These are phyloP conservation scores for Triticum aestivum DNA, from an alignment of 176 grass and related monocot genomes.

Conservation along the genomic window IWGSC_CS_RefSeq_v2.1 NC_057806.1:109044225-109044724, in stretches of 20 bases:
- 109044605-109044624: slow-evolving; percentile 81
- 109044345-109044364: slow-evolving; percentile 79
- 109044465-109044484: slow-evolving; percentile 81
- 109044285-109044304: slow-evolving; percentile 81
- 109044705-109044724: slow-evolving; percentile 75
- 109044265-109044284: slow-evolving; percentile 72
- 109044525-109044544: slow-evolving; percentile 73
- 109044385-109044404: slow-evolving; percentile 92
- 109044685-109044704: slow-evolving; percentile 82
- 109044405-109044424: slow-evolving; percentile 75
- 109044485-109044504: slow-evolving; percentile 90
- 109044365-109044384: slow-evolving; percentile 88
- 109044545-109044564: slow-evolving; percentile 87
- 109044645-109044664: slow-evolving; percentile 83
- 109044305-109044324: slow-evolving; percentile 84
- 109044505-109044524: slow-evolving; percentile 81
- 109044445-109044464: slow-evolving; percentile 73
- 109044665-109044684: slow-evolving; percentile 80
- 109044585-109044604: slow-evolving; percentile 73
- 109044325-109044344: slow-evolving; percentile 66
- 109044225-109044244: slow-evolving; percentile 83
- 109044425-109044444: slow-evolving; percentile 79
- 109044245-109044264: slow-evolving; percentile 87
- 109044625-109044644: slow-evolving; percentile 68
- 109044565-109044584: slow-evolving; percentile 75